Percentiles rank a stretch among this genome's conserved stretches.
These are phyloP conservation scores for Triticum aestivum DNA, from an alignment of 176 grass and related monocot genomes.

Conservation along the genomic window IWGSC_CS_RefSeq_v2.1 NC_057801.1:596752928-596753427, in stretches of 20 bases:
- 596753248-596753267: constrained; percentile 91
- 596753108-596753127: constrained; percentile 49
- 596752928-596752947: constrained; percentile 93
- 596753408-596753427: not conserved
- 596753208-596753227: constrained; percentile 33
- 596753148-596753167: constrained; percentile 34
- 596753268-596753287: constrained; percentile 49
- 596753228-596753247: constrained; percentile 66
- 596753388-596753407: constrained; percentile 41
- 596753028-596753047: constrained; percentile 55
- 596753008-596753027: constrained; percentile 55
- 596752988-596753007: constrained; percentile 81
- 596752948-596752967: constrained; percentile 71
- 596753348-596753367: constrained; percentile 38
- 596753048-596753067: constrained; percentile 51
- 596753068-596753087: constrained; percentile 32
- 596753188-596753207: constrained; percentile 12
- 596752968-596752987: constrained; percentile 67
- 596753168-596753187: not conserved
- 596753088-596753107: constrained; percentile 38
- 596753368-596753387: constrained; percentile 37
- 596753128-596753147: constrained; percentile 17
- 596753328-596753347: constrained; percentile 49
- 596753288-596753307: constrained; percentile 57
- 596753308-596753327: constrained; percentile 41